Evolutionary conservation across 1,139 yeast genomes (phyloP), one percentile per base, ranked within the genome.

Genomic region (Candida sojae): DNA sequence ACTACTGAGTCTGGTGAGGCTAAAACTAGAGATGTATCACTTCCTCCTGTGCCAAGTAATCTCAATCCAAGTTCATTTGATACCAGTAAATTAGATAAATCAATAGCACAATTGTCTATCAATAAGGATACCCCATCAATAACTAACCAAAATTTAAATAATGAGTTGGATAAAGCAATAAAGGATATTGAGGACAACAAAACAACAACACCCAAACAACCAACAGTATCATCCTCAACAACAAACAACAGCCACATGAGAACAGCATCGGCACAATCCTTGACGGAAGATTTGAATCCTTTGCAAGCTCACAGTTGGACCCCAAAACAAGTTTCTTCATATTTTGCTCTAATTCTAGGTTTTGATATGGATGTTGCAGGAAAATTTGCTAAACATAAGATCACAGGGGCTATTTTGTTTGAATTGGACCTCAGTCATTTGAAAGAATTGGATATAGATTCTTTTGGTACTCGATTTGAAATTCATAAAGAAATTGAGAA

Each of bases 401-500:
- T 93, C 51, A 86, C 93, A 0, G 99, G 99, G 13, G 74, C 82
- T 3, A 92, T 93, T 45, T 70, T 93, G 45, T 74, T 93, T 48
- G 96, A 92, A 64, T 76, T 95, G 56, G 97, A 92, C 61, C 76
- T 92, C 56, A 80, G 90, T 1, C 88, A 88, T 60, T 76, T 93
- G 60, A 93, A 93, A 63, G 99, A 93, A 66, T 74, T 93, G 50
- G 99, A 92, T 53, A 93, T 93, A 46, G 79, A 84, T 48, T 88
- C 96, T 3, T 93, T 93, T 71, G 99, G 99, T 23, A 92, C 97
- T 1, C 77, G 99, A 52, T 93, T 91, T 68, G 97, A 92, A 66
- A 82, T 95, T 39, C 85, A 84, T 64, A 90, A 90, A 63, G 96
- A 89, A 63, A 92, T 93, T 59, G 96, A 89, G 64, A 80, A 83